Percentiles rank a stretch among this genome's conserved stretches.
Evolutionary conservation across 2,329 filamentous ascomycete genomes (phyloP).

Genomic region (Cephalotrichum gorgonifer): DNA sequence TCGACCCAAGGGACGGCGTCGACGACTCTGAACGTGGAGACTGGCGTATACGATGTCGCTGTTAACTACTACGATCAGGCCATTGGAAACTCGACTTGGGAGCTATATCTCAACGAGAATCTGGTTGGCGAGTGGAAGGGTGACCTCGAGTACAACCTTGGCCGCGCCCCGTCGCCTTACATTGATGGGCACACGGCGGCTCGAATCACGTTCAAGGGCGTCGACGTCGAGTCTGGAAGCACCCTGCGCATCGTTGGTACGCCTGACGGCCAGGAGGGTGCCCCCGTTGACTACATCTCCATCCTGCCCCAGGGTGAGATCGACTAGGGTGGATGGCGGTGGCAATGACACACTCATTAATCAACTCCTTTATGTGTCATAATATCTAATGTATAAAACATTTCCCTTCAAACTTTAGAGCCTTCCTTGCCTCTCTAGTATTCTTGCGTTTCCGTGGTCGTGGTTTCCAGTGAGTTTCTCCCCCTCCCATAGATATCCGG

Average conservation of each 20-base stretch:
- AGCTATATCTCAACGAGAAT: conserved; percentile 40
- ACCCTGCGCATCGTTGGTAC: conserved; percentile 42
- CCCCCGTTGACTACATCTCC: conserved; percentile 57
- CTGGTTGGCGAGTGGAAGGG: conserved; percentile 48
- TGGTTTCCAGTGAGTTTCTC: too few species aligned
- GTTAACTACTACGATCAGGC: conserved; percentile 58
- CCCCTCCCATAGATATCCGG: too few species aligned
- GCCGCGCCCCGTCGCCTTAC: conserved; percentile 45
- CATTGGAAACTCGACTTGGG: conserved; percentile 45
- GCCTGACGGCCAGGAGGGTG: conserved; percentile 50
- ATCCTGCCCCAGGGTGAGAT: conserved; percentile 47
- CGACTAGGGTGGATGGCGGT: too few species aligned
- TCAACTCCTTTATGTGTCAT: too few species aligned
- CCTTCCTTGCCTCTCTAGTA: too few species aligned
- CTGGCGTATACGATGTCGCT: conserved; percentile 50
- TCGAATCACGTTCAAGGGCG: conserved; percentile 44
- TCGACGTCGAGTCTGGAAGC: conserved; percentile 40
- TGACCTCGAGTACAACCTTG: conserved; percentile 47
- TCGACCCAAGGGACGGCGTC: conserved; percentile 36
- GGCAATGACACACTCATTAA: too few species aligned
- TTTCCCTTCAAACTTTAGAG: too few species aligned
- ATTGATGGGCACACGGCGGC: conserved; percentile 57
- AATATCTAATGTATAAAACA: too few species aligned
- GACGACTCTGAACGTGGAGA: conserved; percentile 32
- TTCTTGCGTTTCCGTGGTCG: too few species aligned